Base-by-base conservation (phyloP, 805 yeast genomes). In the Starmera dryadoides region DNA sequence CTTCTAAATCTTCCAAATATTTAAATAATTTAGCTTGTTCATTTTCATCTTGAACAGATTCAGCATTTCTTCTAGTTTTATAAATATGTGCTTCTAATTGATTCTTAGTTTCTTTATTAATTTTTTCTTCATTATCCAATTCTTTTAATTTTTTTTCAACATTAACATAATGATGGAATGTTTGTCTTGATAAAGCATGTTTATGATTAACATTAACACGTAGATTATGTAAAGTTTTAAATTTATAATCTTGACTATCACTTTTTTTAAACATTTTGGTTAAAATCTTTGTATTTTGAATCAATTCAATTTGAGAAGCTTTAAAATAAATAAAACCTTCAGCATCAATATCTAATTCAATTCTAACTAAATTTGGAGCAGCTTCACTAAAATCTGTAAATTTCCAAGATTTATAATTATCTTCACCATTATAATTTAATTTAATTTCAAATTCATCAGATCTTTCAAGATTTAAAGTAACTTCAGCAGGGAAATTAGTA, bases 51-150 rank as follows among this genome's bases (percentile, higher is more conserved):
- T 32, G 83, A 4, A 12, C 9, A 8, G 28, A 25, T 91, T 41
- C 82, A 89, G 54, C 83, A 69, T 69, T 85, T 84, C 59, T 87
- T 65, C 93, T 79, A 60, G 83, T 76, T 56, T 81, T 87, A 64
- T 84, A 84, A 55, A 85, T 84, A 71, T 83, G 84, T 69, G 83
- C 91, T 70, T 84, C 93, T 41, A 85, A 71, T 38, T 88, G 86
- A 60, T 84, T 84, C 79, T 84, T 85, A 61, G 82, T 79, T 66
- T 84, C 91, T 69, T 84, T 91, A 47, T 93, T 84, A 63, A 83
- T 89, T 40, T 86, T 86, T 47, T 85, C 88, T 49, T 81, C 77
- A 71, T 82, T 82, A 66, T 84, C 94, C 56, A 77, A 83, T 59
- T 79, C 72, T 46, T 72, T 71, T 79, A 85, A 65, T 57, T 77